Base-by-base conservation (phyloP, 805 yeast genomes). In the Komagataella phaffii region DNA sequence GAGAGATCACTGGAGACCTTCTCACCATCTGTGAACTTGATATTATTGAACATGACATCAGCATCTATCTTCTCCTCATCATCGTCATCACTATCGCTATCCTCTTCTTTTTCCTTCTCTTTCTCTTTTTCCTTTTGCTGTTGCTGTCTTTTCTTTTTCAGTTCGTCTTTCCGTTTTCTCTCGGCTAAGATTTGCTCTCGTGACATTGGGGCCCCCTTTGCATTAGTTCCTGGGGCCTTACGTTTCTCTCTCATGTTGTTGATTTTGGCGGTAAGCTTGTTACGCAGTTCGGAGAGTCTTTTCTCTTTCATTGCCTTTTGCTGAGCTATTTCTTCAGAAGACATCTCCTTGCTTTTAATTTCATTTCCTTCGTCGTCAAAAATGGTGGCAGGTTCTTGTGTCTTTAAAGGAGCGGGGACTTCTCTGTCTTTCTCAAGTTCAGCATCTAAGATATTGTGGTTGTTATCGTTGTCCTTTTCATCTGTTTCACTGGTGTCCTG, bases 221-320 rank as follows among this genome's bases (percentile, higher is more conserved):
- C 80, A 48, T 80, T 83, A 1, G 90, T 71, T 1, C 98, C 98
- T 1, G 95, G 93, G 1, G 98, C 99, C 60, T 85, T 90, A 64
- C 99, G 81, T 66, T 79, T 85, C 52, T 83, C 89, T 57, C 82
- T 80, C 69, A 93, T 61, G 7, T 68, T 69, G 52, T 71, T 76
- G 56, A 93, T 90, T 64, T 81, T 87, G 17, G 76, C 77, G 24
- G 91, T 83, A 47, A 93, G 75, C 64, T 85, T 85, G n/a, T 82
- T 84, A 61, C 90, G 80, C 54, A 93, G 74, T 57, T 79, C 84
- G 4, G 77, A 77, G 49, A 88, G 68, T 44, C 81, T 79, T 53
- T 75, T 78, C 48, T 75, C 72, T 51, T 69, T 77, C 52, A 69
- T 73, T 54, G 63, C 64, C 61, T 76, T 66, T 58, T 80, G 79